Base-by-base conservation (phyloP, 495 filamentous ascomycete genomes). In the Ascobolus immersus region DNA sequence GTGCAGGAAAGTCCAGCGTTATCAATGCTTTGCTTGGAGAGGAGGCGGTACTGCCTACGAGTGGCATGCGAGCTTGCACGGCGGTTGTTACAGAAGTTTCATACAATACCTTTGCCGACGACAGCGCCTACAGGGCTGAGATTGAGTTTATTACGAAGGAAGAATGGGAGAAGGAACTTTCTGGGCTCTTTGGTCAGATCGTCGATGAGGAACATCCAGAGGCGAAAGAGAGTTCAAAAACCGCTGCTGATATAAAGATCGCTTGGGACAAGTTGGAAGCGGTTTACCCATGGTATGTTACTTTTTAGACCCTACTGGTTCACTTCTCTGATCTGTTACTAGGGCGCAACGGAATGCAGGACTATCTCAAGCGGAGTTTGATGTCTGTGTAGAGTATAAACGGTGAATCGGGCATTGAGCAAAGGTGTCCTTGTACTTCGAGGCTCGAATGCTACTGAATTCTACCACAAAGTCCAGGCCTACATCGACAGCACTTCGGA, bases 11-110 rank as follows among this genome's bases (percentile, higher is more conserved):
- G 36, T 65, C 60, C 15, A 66, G 61, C 1, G 47, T 68, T 1
- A 70, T 72, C 36, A 70, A 69, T 43, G 63, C 63, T 1, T 45
- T 71, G 9, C 49, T 66, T 12, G 63, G 68, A 12, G 60, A 71
- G 29, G 56, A 62, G n/a, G n/a, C n/a, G n/a, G n/a, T n/a, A n/a
- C n/a, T n/a, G n/a, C n/a, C n/a, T n/a, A n/a, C n/a, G n/a, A n/a
- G n/a, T n/a, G n/a, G 28, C 39, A 67, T 66, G 63, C 52, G 66
- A 37, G 71, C 68, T 6, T 73, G 68, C 37, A 77, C 72, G 2
- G 69, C 71, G 0, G 64, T 67, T 9, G 62, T 67, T 0, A 74
- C 63, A 0, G 71, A 76, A 41, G 61, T 77, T 11, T 67, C 67
- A 0, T 77, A 61, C 44, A 73, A 71, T 12, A n/a, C n/a, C n/a